Evolutionary conservation across 768 basidiomycete genomes (phyloP).

Genomic region (Xerocomus potaroensis): DNA sequence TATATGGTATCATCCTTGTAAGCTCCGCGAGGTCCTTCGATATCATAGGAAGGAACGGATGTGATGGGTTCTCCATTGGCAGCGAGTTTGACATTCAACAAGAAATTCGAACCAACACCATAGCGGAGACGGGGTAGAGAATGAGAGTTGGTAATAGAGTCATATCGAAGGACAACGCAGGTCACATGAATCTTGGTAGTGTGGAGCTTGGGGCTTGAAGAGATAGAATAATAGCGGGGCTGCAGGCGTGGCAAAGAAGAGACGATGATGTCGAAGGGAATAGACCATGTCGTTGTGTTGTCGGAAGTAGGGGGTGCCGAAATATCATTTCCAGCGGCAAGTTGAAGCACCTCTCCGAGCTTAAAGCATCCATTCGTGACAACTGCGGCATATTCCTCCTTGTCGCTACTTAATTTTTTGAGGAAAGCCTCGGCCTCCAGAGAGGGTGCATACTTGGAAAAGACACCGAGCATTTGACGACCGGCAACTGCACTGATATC

Average conservation of each 20-base stretch:
- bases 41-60: slow-evolving; percentile 66
- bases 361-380: slow-evolving; percentile 83
- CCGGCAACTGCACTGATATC: slow-evolving; percentile 94
- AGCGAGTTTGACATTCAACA: slow-evolving; percentile 86
- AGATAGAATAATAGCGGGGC: slow-evolving; percentile 98
- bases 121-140: slow-evolving; percentile 66
- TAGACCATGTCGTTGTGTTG: slow-evolving; percentile 82
- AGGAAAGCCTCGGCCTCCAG: slow-evolving; percentile 71
- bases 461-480: slow-evolving; percentile 84
- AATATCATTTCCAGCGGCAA: slow-evolving; percentile 80
- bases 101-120: slow-evolving; percentile 93
- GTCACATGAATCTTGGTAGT: slow-evolving; percentile 92
- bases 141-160: slow-evolving; percentile 53
- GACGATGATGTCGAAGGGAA: slow-evolving; percentile 96
- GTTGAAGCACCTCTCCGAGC: slow-evolving; percentile 88
- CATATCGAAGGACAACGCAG: slow-evolving; percentile 91
- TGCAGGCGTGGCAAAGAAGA: slow-evolving; percentile 92
- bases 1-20: slow-evolving; percentile 69
- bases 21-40: slow-evolving; percentile 86
- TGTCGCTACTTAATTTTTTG: slow-evolving; percentile 76
- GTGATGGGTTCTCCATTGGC: slow-evolving; percentile 54
- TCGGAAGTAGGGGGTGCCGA: slow-evolving; percentile 50
- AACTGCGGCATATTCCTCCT: slow-evolving; percentile 78
- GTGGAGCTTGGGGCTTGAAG: slow-evolving; percentile 90
- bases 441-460: slow-evolving; percentile 86